Conservation (phyloP, 352 stramenopile genomes). For the Phytophthora tentaculata region DNA sequence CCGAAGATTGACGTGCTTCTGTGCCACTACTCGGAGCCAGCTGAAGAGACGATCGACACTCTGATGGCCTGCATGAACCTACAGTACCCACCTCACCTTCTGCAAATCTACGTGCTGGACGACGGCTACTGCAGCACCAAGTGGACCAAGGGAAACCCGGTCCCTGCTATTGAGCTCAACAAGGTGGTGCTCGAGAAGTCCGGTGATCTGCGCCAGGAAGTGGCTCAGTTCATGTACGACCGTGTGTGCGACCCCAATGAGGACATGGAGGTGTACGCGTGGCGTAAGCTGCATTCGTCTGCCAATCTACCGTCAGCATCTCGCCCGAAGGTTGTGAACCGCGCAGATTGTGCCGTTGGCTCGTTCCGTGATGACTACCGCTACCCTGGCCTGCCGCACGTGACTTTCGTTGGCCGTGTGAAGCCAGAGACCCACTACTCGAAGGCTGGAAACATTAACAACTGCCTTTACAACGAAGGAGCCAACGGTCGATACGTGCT, state of each 20-base stretch:
- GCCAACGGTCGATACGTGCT: constrained; percentile 80
- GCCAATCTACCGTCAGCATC: constrained; percentile 78
- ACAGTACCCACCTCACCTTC: constrained; percentile 86
- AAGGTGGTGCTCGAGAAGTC: constrained; percentile 79
- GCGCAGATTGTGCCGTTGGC: constrained; percentile 74
- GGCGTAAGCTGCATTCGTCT: constrained; percentile 86
- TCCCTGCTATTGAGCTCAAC: constrained; percentile 77
- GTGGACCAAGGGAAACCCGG: constrained; percentile 79
- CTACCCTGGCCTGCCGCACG: constrained; percentile 80
- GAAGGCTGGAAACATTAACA: constrained; percentile 92
- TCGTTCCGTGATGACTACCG: constrained; percentile 89
- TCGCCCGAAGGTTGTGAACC: constrained; percentile 76
- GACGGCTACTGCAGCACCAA: constrained; percentile 86
- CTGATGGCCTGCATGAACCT: constrained; percentile 89
- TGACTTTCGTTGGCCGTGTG: constrained; percentile 81
- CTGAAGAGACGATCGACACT: constrained; percentile 87
- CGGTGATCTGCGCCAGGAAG: constrained; percentile 81
- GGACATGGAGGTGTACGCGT: constrained; percentile 88
- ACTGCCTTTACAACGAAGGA: constrained; percentile 89
- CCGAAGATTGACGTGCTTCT: constrained; percentile 86
- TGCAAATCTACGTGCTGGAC: constrained; percentile 88
- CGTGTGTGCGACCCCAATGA: constrained; percentile 87
- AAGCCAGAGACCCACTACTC: constrained; percentile 81
- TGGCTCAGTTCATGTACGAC: constrained; percentile 91
- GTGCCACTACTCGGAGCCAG: constrained; percentile 83